Percentiles rank a stretch among this genome's conserved stretches.
These are phyloP conservation scores for Colletotrichum melonis DNA, from an alignment of 2,329 filamentous ascomycete species.

Conservation along the genomic window DNA sequence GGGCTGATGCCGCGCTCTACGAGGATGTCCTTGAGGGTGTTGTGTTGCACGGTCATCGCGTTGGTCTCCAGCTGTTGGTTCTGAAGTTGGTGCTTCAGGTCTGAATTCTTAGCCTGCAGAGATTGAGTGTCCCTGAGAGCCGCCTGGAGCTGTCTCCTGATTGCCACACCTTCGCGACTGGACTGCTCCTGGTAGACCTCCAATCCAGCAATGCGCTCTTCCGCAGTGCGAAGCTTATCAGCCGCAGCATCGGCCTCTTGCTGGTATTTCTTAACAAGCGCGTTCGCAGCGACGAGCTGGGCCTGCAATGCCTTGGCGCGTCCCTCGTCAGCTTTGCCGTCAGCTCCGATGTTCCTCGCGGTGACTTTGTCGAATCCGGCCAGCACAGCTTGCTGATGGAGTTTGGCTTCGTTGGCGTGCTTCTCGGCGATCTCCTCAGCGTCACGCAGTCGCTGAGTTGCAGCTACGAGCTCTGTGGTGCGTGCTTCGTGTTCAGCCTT, in stretches of 20 bases:
- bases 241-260: slow-evolving; percentile 87
- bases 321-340: slow-evolving; percentile 66
- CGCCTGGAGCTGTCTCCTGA: slow-evolving; percentile 89
- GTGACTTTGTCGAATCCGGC: slow-evolving; percentile 82
- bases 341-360: slow-evolving; percentile 61
- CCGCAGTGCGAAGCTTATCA: slow-evolving; percentile 89
- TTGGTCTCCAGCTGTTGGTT: slow-evolving; percentile 94
- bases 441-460: slow-evolving; percentile 81
- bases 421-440: slow-evolving; percentile 90
- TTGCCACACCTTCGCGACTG: slow-evolving; percentile 89
- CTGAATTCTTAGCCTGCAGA: slow-evolving; percentile 83
- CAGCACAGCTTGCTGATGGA: slow-evolving; percentile 85
- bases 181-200: slow-evolving; percentile 98
- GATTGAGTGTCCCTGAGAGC: slow-evolving; percentile 85
- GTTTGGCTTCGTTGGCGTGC: slow-evolving; percentile 86
- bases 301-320: slow-evolving; percentile 80
- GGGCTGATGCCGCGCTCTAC: slow-evolving; percentile 89
- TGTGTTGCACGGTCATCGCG: slow-evolving; percentile 90
- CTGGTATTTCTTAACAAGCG: slow-evolving; percentile 88
- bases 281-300: slow-evolving; percentile 82
- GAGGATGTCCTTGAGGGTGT: slow-evolving; percentile 91
- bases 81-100: slow-evolving; percentile 84
- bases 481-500: slow-evolving; percentile 86
- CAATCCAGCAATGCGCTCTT: slow-evolving; percentile 95
- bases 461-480: slow-evolving; percentile 79